These are phyloP conservation scores for Vaccinium darrowii DNA, from an alignment of 148 eudicot species.

Conservation along the genomic window DNA sequence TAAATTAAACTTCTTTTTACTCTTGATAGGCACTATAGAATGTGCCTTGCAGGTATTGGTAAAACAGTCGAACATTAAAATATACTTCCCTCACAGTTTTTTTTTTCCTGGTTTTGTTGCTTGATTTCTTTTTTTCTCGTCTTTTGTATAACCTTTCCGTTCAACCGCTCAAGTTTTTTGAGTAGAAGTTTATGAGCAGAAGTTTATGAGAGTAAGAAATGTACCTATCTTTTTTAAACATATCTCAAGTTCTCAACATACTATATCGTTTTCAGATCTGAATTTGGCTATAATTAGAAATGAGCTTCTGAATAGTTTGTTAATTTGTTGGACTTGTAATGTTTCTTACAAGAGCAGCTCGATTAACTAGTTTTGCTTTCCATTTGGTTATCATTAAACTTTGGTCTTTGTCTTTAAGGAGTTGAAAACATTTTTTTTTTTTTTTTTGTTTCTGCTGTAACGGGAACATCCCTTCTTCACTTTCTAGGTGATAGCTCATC, in stretches of 20 bases:
- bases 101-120: not conserved
- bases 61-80: not conserved
- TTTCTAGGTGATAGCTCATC: slow-evolving; percentile 81
- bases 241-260: not conserved
- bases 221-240: not conserved
- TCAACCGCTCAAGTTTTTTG: not conserved
- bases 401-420: not conserved
- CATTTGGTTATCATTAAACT: not conserved
- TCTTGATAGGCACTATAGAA: not conserved
- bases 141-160: not conserved
- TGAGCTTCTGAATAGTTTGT: not conserved
- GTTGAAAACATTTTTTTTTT: not conserved
- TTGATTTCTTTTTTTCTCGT: not conserved
- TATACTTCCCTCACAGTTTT: not conserved
- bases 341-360: not conserved
- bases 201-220: not conserved
- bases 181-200: not conserved
- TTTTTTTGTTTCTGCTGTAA: not conserved
- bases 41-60: not conserved
- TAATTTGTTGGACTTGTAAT: not conserved
- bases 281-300: not conserved
- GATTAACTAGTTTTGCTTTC: slow-evolving; percentile 3
- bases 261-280: not conserved
- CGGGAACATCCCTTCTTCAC: not conserved
- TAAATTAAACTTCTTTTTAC: not conserved